phyloP scores from a whole-genome alignment of 2,329 filamentous ascomycete species.

The Parafenestella ontariensis region DNA sequence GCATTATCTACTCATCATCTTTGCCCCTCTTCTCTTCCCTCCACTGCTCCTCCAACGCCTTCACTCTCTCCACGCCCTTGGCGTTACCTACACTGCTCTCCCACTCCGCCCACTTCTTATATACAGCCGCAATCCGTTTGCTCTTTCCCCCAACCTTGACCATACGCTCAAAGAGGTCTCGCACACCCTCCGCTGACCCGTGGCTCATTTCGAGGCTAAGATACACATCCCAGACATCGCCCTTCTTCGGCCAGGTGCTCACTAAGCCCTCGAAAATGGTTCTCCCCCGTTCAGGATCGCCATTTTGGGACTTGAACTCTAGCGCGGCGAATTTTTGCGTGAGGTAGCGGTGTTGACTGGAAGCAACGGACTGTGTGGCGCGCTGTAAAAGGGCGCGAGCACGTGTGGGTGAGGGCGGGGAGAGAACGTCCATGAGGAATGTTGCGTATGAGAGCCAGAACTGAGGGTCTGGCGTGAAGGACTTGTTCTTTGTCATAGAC shows the following conservation, averaged over 20 bases:
- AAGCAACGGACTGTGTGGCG: slow-evolving; percentile 81
- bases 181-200: slow-evolving; percentile 62
- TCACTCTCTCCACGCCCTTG: slow-evolving; percentile 74
- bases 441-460: slow-evolving; percentile 96
- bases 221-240: slow-evolving; percentile 92
- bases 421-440: slow-evolving; percentile 80
- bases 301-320: slow-evolving; percentile 84
- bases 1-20: slow-evolving; percentile 11
- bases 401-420: slow-evolving; percentile 75
- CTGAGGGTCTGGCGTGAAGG: slow-evolving; percentile 75
- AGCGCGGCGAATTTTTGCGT: slow-evolving; percentile 89
- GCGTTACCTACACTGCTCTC: slow-evolving; percentile 74
- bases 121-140: slow-evolving; percentile 83
- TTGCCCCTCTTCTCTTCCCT: slow-evolving; percentile 55
- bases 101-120: slow-evolving; percentile 90
- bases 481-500: slow-evolving; percentile 82
- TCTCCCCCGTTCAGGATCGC: slow-evolving; percentile 87
- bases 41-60: slow-evolving; percentile 74
- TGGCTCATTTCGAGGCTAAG: slow-evolving; percentile 80
- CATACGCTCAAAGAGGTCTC: slow-evolving; percentile 84
- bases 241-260: slow-evolving; percentile 83
- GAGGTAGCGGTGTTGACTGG: slow-evolving; percentile 72
- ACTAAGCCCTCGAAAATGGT: slow-evolving; percentile 93
- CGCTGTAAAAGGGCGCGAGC: slow-evolving; percentile 80
- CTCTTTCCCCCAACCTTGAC: slow-evolving; percentile 72